Percentiles rank a stretch among this genome's conserved stretches.
phyloP scores from a whole-genome alignment of 164 flowering plant genomes.

The Stephania yunnanensis region DNA sequence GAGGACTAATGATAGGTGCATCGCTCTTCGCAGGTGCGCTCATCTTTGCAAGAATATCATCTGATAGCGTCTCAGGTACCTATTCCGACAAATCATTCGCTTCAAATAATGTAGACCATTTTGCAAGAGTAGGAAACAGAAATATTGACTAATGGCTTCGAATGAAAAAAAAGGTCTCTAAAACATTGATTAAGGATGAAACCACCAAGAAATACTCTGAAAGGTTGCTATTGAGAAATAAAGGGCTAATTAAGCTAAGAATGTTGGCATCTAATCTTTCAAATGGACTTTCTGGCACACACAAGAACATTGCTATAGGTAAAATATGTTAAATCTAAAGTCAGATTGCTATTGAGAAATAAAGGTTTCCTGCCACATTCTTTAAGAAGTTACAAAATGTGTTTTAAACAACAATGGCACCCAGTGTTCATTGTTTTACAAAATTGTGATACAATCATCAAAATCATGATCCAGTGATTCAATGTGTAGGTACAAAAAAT shows the following conservation, averaged over 20 bases:
- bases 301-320: background rate
- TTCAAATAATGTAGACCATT: background rate
- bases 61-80: slow-evolving; percentile 80
- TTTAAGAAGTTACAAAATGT: background rate
- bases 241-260: background rate
- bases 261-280: background rate
- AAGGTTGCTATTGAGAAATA: background rate
- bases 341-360: background rate
- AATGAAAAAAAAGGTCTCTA: background rate
- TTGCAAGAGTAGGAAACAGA: background rate
- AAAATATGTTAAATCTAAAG: background rate
- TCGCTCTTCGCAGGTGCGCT: slow-evolving; percentile 82
- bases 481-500: background rate
- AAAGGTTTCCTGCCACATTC: background rate
- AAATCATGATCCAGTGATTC: background rate
- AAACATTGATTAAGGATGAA: background rate
- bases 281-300: background rate
- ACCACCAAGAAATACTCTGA: background rate
- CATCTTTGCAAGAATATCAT: slow-evolving; percentile 75
- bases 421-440: background rate
- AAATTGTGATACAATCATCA: background rate
- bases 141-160: background rate
- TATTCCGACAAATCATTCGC: slow-evolving; percentile 14
- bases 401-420: background rate
- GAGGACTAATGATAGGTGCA: slow-evolving; percentile 57